Percentiles rank a stretch among this genome's conserved stretches.
Evolutionary conservation across 176 grass and related monocot genomes (phyloP).

Genomic region (bread wheat (Triticum aestivum)): DNA sequence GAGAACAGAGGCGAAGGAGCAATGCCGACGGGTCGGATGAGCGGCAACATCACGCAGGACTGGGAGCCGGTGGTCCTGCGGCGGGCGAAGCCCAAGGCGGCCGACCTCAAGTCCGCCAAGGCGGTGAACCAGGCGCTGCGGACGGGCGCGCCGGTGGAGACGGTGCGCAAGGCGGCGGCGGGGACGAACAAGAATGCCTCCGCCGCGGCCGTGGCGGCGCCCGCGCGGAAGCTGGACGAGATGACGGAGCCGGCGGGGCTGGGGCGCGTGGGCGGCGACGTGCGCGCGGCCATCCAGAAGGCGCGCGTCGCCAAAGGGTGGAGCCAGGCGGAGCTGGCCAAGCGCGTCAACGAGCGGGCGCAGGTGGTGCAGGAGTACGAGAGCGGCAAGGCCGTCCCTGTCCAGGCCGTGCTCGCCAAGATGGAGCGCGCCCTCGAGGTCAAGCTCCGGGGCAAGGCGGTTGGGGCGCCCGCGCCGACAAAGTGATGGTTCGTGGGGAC

Average conservation of each 20-base stretch:
- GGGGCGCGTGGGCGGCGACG: conserved; percentile 55
- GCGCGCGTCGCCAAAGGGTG: conserved; percentile 72
- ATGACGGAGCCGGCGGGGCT: conserved; percentile 68
- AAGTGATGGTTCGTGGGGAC: conserved; percentile 6
- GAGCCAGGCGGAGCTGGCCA: conserved; percentile 90
- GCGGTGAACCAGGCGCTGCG: conserved; percentile 75
- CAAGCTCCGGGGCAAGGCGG: conserved; percentile 73
- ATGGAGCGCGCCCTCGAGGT: conserved; percentile 84
- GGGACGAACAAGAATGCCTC: conserved; percentile 53
- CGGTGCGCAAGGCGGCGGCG: conserved; percentile 59
- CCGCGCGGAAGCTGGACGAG: conserved; percentile 73
- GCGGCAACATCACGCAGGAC: conserved; percentile 73
- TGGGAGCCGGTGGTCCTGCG: conserved; percentile 89
- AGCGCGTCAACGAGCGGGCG: conserved; percentile 72
- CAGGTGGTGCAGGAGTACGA: conserved; percentile 96
- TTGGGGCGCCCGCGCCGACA: conserved; percentile 19
- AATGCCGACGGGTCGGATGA: conserved; percentile 54
- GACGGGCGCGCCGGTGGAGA: conserved; percentile 61
- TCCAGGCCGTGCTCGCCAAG: conserved; percentile 76
- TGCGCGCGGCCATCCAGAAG: conserved; percentile 67
- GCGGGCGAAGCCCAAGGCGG: conserved; percentile 51
- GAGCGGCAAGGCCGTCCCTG: conserved; percentile 68
- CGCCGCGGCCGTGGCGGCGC: background rate
- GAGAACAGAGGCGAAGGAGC: too few species aligned
- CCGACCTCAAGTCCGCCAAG: conserved; percentile 65